Evolutionary conservation across 2,329 filamentous ascomycete species (phyloP).

Genomic region (Cladosporium sp.): DNA sequence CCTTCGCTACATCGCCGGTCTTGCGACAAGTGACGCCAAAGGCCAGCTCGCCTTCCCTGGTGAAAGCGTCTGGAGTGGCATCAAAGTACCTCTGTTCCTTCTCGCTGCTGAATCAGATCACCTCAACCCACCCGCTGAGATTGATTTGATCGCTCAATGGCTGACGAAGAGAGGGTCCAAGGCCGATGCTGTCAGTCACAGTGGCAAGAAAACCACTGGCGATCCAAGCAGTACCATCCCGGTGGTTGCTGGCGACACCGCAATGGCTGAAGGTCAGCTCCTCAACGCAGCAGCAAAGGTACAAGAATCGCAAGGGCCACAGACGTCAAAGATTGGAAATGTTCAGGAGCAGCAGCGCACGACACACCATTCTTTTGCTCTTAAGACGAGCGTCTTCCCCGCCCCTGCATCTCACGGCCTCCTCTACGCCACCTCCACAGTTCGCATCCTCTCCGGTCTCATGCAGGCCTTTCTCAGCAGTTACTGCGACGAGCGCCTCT

Average conservation of each 20-base stretch:
- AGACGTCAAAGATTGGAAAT: constrained; percentile 5
- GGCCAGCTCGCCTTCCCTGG: constrained; percentile 58
- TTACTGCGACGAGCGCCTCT: constrained; percentile 72
- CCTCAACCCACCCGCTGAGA: constrained; percentile 67
- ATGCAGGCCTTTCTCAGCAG: constrained; percentile 76
- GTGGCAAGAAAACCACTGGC: background rate
- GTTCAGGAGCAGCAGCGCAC: constrained; percentile 17
- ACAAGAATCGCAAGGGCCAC: background rate
- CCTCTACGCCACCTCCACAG: constrained; percentile 72
- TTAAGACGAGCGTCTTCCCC: constrained; percentile 69
- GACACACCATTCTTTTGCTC: constrained; percentile 35
- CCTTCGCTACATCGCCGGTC: constrained; percentile 71
- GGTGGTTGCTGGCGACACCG: constrained; percentile 14
- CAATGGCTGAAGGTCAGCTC: constrained; percentile 13
- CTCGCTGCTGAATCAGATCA: constrained; percentile 73
- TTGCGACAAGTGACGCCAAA: constrained; percentile 33
- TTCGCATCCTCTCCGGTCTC: constrained; percentile 72
- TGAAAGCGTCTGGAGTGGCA: constrained; percentile 64
- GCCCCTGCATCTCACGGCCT: constrained; percentile 78
- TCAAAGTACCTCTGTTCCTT: constrained; percentile 72
- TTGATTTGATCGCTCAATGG: constrained; percentile 60
- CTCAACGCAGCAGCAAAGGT: background rate
- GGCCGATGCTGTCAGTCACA: no score
- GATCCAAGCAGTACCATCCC: constrained; percentile 5
- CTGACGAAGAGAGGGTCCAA: constrained; percentile 21